Conservation (phyloP, 108 stramenopile species). For the Nitzschia putrida region DNA sequence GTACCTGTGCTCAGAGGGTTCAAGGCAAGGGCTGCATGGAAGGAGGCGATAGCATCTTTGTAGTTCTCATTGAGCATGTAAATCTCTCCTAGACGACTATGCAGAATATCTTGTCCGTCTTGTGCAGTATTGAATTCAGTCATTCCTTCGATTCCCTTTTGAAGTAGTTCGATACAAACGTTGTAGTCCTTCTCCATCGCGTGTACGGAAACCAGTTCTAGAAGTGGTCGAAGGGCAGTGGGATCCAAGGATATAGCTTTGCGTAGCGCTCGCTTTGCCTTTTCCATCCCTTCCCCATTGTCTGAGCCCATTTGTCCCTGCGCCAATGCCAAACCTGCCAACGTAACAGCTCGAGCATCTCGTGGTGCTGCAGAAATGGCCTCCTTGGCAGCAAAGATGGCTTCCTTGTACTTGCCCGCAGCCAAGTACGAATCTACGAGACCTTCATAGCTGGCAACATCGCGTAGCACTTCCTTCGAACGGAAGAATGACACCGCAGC, state of each 20-base stretch:
- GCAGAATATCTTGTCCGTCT: slow-evolving; percentile 53
- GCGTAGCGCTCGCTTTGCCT: slow-evolving; percentile 76
- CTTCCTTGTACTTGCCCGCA: slow-evolving; percentile 72
- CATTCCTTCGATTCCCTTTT: slow-evolving; percentile 63
- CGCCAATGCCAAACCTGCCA: slow-evolving; percentile 79
- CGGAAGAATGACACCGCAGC: slow-evolving; percentile 77
- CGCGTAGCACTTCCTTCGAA: slow-evolving; percentile 70
- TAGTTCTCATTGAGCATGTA: slow-evolving; percentile 67
- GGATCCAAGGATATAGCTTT: slow-evolving; percentile 75
- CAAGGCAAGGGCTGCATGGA: slow-evolving; percentile 72
- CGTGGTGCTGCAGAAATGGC: slow-evolving; percentile 69
- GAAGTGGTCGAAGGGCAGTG: slow-evolving; percentile 60
- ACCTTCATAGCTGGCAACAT: slow-evolving; percentile 76
- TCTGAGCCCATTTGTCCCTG: slow-evolving; percentile 41
- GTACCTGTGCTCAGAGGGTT: slow-evolving; percentile 62
- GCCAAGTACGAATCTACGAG: slow-evolving; percentile 80
- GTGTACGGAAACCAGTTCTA: slow-evolving; percentile 71
- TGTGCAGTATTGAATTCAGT: slow-evolving; percentile 27
- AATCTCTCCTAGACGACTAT: slow-evolving; percentile 71
- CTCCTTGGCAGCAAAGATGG: slow-evolving; percentile 79
- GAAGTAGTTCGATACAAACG: slow-evolving; percentile 60
- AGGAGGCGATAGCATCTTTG: slow-evolving; percentile 67
- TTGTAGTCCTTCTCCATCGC: slow-evolving; percentile 64
- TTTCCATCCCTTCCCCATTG: slow-evolving; percentile 56
- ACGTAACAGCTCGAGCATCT: slow-evolving; percentile 77